Percentiles rank a stretch among this genome's conserved stretches.
Conservation (phyloP, 768 basidiomycete species). For the Mycena maculata region DNA sequence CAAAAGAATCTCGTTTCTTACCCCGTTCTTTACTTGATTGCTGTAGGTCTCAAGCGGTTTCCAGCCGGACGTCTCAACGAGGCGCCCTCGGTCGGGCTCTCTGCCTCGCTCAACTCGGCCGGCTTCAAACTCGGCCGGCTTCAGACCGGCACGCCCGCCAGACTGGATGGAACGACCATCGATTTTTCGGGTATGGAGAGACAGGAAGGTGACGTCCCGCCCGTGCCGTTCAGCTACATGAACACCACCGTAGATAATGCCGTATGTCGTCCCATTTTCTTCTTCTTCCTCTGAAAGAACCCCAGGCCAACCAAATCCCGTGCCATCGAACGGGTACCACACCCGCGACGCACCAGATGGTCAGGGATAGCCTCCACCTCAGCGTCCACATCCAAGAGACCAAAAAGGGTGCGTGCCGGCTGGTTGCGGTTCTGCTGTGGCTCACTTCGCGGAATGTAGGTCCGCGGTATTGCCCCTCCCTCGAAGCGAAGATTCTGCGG, state of each 20-base stretch:
- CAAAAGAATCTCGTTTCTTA: background rate
- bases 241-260: slow-evolving; percentile 76
- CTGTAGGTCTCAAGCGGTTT: slow-evolving; percentile 72
- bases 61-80: slow-evolving; percentile 85
- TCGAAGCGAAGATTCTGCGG: slow-evolving; percentile 87
- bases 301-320: slow-evolving; percentile 75
- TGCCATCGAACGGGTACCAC: slow-evolving; percentile 85
- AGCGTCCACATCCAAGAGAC: slow-evolving; percentile 92
- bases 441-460: slow-evolving; percentile 54
- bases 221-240: slow-evolving; percentile 82
- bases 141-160: slow-evolving; percentile 89
- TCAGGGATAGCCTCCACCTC: slow-evolving; percentile 78
- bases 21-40: background rate
- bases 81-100: slow-evolving; percentile 78
- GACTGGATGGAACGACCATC: slow-evolving; percentile 77
- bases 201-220: slow-evolving; percentile 75
- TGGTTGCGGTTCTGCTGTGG: background rate
- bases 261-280: slow-evolving; percentile 50
- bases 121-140: slow-evolving; percentile 87
- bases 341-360: slow-evolving; percentile 75
- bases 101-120: slow-evolving; percentile 76
- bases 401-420: slow-evolving; percentile 69
- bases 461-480: slow-evolving; percentile 91
- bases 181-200: slow-evolving; percentile 68
- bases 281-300: slow-evolving; percentile 19